Evolutionary conservation across 164 flowering plant species (phyloP).

Genomic region (Sedum album): DNA sequence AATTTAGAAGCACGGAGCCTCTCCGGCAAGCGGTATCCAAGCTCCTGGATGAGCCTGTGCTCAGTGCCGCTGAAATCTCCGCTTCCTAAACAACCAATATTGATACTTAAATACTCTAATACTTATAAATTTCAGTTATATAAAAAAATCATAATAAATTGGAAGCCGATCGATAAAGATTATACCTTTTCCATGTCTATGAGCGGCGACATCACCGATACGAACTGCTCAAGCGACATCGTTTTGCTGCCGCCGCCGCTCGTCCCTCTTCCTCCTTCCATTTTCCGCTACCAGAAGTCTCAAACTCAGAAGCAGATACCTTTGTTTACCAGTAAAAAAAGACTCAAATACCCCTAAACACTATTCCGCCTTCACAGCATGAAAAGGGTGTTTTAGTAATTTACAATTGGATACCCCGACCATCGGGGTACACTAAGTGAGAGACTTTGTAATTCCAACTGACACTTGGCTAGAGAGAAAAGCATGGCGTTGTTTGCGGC

Average conservation of each 20-base stretch:
- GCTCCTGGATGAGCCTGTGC: conserved; percentile 56
- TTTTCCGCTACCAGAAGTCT: conserved; percentile 9
- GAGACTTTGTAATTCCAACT: too few relatives aligned
- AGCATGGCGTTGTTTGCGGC: too few relatives aligned
- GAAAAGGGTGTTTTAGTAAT: too few relatives aligned
- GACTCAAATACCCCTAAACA: too few relatives aligned
- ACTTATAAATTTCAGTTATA: neutral
- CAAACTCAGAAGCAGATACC: too few relatives aligned
- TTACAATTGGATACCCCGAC: too few relatives aligned
- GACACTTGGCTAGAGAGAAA: too few relatives aligned
- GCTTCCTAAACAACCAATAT: conserved; percentile 49
- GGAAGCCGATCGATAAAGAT: conserved; percentile 11
- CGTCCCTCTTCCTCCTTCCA: conserved; percentile 43
- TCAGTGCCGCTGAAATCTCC: conserved; percentile 71
- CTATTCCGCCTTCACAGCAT: too few relatives aligned
- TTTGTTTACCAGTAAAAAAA: too few relatives aligned
- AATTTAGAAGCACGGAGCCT: conserved; percentile 76
- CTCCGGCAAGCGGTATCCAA: conserved; percentile 67
- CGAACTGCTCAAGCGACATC: conserved; percentile 64
- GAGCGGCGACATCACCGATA: conserved; percentile 65
- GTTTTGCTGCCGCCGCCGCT: conserved; percentile 19
- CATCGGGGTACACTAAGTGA: too few relatives aligned
- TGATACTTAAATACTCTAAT: neutral
- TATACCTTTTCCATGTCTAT: conserved; percentile 80
- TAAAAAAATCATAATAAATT: neutral